phyloP scores from a whole-genome alignment of 2,329 filamentous ascomycete species.

The Beauveria sp. region DNA sequence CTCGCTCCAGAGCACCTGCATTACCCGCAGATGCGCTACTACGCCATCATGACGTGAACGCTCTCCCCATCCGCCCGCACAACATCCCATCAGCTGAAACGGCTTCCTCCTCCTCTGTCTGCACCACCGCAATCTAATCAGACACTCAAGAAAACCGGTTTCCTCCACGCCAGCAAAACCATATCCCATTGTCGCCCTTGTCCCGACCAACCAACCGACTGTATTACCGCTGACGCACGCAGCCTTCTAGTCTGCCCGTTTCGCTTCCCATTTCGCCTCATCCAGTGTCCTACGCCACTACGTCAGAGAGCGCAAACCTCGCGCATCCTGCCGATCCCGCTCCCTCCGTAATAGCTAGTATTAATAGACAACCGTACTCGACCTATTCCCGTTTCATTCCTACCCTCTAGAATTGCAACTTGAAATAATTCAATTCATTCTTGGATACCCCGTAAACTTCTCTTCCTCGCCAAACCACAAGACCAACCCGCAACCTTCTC shows the following conservation, averaged over 20 bases:
- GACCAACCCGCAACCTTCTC: not conserved
- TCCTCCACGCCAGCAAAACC: not conserved
- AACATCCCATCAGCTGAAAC: not conserved
- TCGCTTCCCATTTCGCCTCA: not conserved
- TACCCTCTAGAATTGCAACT: not conserved
- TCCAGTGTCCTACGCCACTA: conserved; percentile 1
- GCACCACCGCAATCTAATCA: not conserved
- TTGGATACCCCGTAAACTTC: not conserved
- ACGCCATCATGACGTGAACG: conserved; percentile 5
- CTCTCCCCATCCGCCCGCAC: not conserved
- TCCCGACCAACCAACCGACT: not conserved
- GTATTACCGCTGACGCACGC: not conserved
- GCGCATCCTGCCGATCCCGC: not conserved
- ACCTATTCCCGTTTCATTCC: not conserved
- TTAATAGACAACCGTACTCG: conserved; percentile 1
- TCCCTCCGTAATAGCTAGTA: not conserved
- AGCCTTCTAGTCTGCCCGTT: not conserved
- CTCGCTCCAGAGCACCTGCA: not conserved
- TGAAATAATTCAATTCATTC: not conserved
- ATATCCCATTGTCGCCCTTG: not conserved
- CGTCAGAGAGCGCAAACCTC: conserved; percentile 2
- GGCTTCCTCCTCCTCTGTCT: too few relatives aligned
- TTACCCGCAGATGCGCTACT: not conserved
- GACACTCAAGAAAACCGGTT: conserved; percentile 2
- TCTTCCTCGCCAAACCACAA: not conserved